Conservation (phyloP, 495 filamentous ascomycete genomes). For the Melanomma pulvis-pyrius region DNA sequence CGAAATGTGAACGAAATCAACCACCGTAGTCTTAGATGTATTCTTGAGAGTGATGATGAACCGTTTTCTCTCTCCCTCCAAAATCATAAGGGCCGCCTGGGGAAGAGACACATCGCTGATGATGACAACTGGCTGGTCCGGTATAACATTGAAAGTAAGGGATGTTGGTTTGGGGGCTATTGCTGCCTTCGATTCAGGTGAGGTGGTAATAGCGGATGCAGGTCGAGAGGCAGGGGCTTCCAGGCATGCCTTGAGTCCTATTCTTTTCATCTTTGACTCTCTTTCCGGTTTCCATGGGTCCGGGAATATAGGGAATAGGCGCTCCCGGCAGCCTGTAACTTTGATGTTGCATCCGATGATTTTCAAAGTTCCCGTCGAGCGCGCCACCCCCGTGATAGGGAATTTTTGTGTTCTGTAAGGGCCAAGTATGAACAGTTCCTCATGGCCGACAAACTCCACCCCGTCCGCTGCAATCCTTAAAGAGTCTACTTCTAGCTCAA, state of each 20-base stretch:
- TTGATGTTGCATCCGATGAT: conserved; percentile 80
- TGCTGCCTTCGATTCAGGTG: conserved; percentile 39
- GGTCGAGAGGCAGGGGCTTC: conserved; percentile 57
- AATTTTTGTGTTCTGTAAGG: conserved; percentile 81
- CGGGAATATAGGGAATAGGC: conserved; percentile 80
- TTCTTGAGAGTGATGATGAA: conserved; percentile 85
- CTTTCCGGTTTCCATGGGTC: conserved; percentile 72
- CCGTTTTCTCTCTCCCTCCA: conserved; percentile 78
- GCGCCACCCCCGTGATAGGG: conserved; percentile 69
- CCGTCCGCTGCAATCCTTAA: conserved; percentile 75
- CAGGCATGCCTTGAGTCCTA: conserved; percentile 64
- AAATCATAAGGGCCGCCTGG: conserved; percentile 85
- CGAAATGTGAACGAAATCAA: conserved; percentile 83
- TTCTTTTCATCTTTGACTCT: conserved; percentile 73
- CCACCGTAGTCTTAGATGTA: conserved; percentile 66
- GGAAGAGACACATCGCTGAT: conserved; percentile 76
- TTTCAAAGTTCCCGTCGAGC: conserved; percentile 64
- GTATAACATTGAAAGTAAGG: conserved; percentile 70
- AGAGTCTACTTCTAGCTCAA: conserved; percentile 85
- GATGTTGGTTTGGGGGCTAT: conserved; percentile 46
- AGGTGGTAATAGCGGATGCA: conserved; percentile 52
- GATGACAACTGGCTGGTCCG: conserved; percentile 72
- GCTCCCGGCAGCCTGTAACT: conserved; percentile 76
- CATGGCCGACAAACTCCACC: conserved; percentile 65
- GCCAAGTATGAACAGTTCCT: conserved; percentile 68